Conservation (phyloP, 2,329 filamentous ascomycete genomes). For the Penicillium sumatraense region DNA sequence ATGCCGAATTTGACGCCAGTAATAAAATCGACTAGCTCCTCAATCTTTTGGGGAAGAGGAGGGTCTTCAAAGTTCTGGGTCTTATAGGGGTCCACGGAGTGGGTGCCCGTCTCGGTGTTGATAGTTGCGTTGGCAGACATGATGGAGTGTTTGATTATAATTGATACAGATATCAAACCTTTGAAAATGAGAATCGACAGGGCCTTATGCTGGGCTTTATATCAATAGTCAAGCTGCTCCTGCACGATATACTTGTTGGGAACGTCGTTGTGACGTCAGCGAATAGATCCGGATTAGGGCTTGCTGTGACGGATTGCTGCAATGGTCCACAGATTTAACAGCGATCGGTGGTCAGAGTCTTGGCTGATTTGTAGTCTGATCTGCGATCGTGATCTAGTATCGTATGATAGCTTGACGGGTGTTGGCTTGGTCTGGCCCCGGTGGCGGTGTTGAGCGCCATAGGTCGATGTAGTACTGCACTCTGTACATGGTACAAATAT, state of each 20-base stretch:
- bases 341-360: background rate
- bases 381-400: background rate
- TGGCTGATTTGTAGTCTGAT: conserved; percentile 2
- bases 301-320: background rate
- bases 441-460: background rate
- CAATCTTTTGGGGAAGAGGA: conserved; percentile 73
- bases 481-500: background rate
- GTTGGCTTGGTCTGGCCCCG: background rate
- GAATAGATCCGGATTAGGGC: conserved; percentile 23
- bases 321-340: background rate
- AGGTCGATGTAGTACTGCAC: background rate
- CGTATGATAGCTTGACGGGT: background rate
- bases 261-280: conserved; percentile 33
- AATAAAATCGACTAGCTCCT: conserved; percentile 73
- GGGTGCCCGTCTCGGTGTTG: conserved; percentile 65
- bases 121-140: conserved; percentile 42
- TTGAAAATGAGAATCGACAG: background rate
- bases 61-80: conserved; percentile 75
- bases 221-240: conserved; percentile 1
- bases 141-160: conserved; percentile 6
- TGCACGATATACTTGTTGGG: conserved; percentile 11
- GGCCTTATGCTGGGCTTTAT: conserved; percentile 2
- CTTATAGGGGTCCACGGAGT: conserved; percentile 78
- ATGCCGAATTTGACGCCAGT: conserved; percentile 79
- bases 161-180: background rate